Base-by-base conservation (phyloP, 768 basidiomycete species). In the Pleurotus cornucopiae region DNA sequence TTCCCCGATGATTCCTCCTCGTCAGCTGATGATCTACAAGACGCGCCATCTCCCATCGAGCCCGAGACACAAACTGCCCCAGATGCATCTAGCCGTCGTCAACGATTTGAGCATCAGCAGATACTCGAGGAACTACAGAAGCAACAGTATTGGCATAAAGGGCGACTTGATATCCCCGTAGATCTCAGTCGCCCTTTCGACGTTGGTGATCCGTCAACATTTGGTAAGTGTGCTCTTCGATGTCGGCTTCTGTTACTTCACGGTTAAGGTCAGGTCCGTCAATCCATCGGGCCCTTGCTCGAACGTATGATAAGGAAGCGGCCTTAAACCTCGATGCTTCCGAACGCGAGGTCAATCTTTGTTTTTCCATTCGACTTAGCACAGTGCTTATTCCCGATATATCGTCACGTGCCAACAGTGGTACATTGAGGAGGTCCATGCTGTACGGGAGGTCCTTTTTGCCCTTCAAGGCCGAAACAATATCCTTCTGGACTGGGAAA, bases 371-470 rank as follows among this genome's bases (percentile, higher is more conserved):
- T 37, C 39, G 14, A 5, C 12, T n/a, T 38, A 20, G 1, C 7
- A 20, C 13, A 21, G 14, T 21, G 39, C 49, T 54, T 4, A 56
- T 30, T 7, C 21, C 14, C 7, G 30, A 20, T 26, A 25, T 21
- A 46, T 21, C 40, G 39, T 2, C 13, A 14, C 25, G 40, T 57
- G 3, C 12, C 12, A 20, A 11, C 62, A 91, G 88, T 81, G 67
- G 67, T 86, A 86, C 58, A 88, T 92, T 21, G 67, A 83, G 51
- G 91, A 93, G 68, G 78, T 83, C 49, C 85, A 91, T 60, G 84
- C 86, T 39, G 85, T 91, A 4, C 80, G 91, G 3, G 91, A 94
- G 62, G 73, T 91, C 2, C 72, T 92, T 11, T 86, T 90, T 67
- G 81, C 81, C 26, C 70, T 92, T 4, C 89, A 92, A 75, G 91